Conservation (phyloP, 2,329 filamentous ascomycete species). For the Colletotrichum nymphaeae region DNA sequence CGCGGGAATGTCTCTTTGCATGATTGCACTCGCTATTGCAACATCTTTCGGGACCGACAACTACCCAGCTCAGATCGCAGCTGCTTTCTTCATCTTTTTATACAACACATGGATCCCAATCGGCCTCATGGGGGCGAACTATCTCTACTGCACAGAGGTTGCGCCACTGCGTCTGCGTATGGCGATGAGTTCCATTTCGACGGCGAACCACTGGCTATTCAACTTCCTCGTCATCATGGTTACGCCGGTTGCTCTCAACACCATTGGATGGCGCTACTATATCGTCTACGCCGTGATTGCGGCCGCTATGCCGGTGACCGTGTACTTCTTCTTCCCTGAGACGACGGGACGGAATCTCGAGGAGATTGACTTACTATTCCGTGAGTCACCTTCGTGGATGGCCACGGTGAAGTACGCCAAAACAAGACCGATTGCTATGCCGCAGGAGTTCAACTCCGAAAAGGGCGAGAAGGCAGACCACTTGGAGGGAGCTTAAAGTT, state of each 20-base stretch:
- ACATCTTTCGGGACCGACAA: conserved; percentile 60
- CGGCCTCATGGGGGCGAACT: conserved; percentile 69
- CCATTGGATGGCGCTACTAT: conserved; percentile 63
- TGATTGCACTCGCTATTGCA: conserved; percentile 63
- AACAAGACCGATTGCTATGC: conserved; percentile 45
- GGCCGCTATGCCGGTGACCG: conserved; percentile 54
- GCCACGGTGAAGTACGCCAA: conserved; percentile 50
- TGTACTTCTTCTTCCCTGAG: conserved; percentile 58
- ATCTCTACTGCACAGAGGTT: conserved; percentile 69
- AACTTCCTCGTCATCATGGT: conserved; percentile 58
- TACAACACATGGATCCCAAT: conserved; percentile 71
- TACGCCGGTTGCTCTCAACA: conserved; percentile 58
- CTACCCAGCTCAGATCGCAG: conserved; percentile 59
- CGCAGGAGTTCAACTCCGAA: conserved; percentile 41
- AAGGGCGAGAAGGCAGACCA: conserved; percentile 35
- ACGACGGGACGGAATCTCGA: conserved; percentile 62
- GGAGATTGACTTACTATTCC: conserved; percentile 57
- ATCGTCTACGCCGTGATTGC: conserved; percentile 60
- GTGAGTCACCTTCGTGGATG: conserved; percentile 49
- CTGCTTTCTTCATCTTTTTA: conserved; percentile 66
- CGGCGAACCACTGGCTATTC: conserved; percentile 64
- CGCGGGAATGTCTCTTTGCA: conserved; percentile 63
- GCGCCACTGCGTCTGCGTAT: conserved; percentile 63
- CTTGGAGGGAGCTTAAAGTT: conserved; percentile 11
- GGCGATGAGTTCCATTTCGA: conserved; percentile 66